Evolutionary conservation across 1,139 yeast species (phyloP).

Genomic region (Maudiozyma humilis): DNA sequence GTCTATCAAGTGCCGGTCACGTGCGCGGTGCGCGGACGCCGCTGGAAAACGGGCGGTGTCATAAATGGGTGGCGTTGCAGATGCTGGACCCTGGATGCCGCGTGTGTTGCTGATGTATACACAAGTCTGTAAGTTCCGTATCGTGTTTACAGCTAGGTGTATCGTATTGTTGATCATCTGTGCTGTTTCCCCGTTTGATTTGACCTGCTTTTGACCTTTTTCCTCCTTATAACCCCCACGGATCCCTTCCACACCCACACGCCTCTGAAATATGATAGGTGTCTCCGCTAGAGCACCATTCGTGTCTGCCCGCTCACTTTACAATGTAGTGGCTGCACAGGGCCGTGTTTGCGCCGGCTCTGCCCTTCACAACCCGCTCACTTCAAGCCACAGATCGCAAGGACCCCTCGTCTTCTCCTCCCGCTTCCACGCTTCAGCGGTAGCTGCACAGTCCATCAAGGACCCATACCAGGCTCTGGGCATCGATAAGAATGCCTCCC

Average conservation of each 20-base stretch:
- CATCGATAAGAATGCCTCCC: constrained; percentile 58
- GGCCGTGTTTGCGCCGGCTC: no score
- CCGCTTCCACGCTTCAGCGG: constrained; percentile 6
- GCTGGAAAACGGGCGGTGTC: no score
- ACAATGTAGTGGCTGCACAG: not conserved
- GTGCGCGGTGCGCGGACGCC: no score
- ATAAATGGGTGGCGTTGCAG: no score
- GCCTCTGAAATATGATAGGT: no score
- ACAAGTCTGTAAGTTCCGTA: no score
- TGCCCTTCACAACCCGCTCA: no score
- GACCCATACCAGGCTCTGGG: constrained; percentile 88
- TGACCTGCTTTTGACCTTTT: not conserved
- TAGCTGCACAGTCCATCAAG: constrained; percentile 25
- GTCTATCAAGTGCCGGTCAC: no score
- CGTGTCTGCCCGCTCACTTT: not conserved
- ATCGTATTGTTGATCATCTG: no score
- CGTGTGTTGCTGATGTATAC: no score
- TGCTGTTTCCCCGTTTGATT: not conserved
- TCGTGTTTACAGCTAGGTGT: no score
- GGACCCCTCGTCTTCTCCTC: not conserved
- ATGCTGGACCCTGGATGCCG: no score
- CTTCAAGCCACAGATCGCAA: not conserved
- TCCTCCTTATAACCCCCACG: not conserved
- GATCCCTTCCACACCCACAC: not conserved
- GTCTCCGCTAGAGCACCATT: not conserved